Conservation (phyloP, 2,329 filamentous ascomycete species). For the Orbilia quercus region DNA sequence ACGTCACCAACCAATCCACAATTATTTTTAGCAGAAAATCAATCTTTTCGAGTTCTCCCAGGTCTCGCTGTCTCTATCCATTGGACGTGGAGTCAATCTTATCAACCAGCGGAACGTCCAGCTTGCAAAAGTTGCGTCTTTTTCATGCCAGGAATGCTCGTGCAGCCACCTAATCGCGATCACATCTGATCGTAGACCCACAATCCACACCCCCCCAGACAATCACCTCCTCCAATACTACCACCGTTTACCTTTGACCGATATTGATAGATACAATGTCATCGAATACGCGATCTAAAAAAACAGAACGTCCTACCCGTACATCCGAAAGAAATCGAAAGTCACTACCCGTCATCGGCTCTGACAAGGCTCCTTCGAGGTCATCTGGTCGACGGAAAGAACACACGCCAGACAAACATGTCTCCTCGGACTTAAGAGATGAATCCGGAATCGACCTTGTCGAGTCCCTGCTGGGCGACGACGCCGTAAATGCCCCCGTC, state of each 20-base stretch:
- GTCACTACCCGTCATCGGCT: constrained; percentile 31
- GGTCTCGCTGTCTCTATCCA: background rate
- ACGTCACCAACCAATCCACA: constrained; percentile 19
- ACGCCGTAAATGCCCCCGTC: constrained; percentile 28
- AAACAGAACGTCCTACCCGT: constrained; percentile 51
- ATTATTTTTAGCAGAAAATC: background rate
- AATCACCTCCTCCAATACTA: background rate
- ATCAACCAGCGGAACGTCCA: background rate
- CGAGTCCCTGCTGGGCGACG: constrained; percentile 42
- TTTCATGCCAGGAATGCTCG: constrained; percentile 49
- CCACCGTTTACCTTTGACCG: background rate
- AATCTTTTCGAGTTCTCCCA: constrained; percentile 2
- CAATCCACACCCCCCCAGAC: background rate
- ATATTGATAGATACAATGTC: constrained; percentile 25
- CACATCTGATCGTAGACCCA: constrained; percentile 52
- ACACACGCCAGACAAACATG: constrained; percentile 37
- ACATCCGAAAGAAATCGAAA: constrained; percentile 56
- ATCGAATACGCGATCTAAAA: constrained; percentile 56
- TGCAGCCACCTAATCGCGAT: constrained; percentile 56
- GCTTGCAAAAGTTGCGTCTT: constrained; percentile 34
- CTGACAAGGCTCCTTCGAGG: constrained; percentile 47
- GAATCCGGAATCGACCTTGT: constrained; percentile 47
- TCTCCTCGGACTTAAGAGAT: constrained; percentile 52
- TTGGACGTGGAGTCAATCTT: constrained; percentile 18
- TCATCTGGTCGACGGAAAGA: constrained; percentile 49